These are phyloP conservation scores for Marasmius fiardii DNA, from an alignment of 1,284 basidiomycete genomes.

Conservation along the genomic window DNA sequence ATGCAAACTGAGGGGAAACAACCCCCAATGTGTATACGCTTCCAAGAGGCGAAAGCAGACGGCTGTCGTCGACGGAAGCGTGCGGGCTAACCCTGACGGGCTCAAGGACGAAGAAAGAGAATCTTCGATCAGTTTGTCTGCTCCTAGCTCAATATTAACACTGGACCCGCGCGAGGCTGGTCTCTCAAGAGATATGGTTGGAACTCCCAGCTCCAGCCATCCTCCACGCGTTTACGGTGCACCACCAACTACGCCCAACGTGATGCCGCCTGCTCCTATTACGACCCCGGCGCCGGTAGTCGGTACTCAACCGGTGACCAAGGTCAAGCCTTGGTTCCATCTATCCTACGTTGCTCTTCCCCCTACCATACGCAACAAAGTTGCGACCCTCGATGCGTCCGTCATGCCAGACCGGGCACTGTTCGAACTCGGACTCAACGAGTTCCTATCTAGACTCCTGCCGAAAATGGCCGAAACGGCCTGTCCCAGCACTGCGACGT, in stretches of 20 bases:
- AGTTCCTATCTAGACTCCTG: constrained; percentile 51
- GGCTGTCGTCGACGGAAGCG: constrained; percentile 27
- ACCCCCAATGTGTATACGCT: constrained; percentile 59
- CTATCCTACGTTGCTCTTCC: constrained; percentile 59
- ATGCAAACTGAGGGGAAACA: constrained; percentile 39
- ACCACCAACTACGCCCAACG: not conserved
- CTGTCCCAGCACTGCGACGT: constrained; percentile 50
- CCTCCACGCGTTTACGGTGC: not conserved
- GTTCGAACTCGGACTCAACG: constrained; percentile 47
- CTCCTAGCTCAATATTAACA: not conserved
- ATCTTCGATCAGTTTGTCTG: not conserved
- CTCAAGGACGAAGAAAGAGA: constrained; percentile 24
- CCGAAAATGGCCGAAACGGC: constrained; percentile 58
- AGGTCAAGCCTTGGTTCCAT: constrained; percentile 53
- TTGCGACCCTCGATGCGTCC: constrained; percentile 45
- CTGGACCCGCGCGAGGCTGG: not conserved
- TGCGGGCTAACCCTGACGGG: constrained; percentile 28
- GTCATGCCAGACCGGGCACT: constrained; percentile 57
- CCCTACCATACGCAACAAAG: constrained; percentile 41
- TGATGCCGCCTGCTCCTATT: not conserved
- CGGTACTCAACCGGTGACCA: not conserved
- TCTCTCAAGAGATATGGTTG: not conserved
- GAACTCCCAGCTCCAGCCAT: not conserved
- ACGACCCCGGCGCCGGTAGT: not conserved
- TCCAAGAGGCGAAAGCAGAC: constrained; percentile 64